Evolutionary conservation across 2,329 filamentous ascomycete genomes (phyloP).

Genomic region (Daldinia eschscholtzii): DNA sequence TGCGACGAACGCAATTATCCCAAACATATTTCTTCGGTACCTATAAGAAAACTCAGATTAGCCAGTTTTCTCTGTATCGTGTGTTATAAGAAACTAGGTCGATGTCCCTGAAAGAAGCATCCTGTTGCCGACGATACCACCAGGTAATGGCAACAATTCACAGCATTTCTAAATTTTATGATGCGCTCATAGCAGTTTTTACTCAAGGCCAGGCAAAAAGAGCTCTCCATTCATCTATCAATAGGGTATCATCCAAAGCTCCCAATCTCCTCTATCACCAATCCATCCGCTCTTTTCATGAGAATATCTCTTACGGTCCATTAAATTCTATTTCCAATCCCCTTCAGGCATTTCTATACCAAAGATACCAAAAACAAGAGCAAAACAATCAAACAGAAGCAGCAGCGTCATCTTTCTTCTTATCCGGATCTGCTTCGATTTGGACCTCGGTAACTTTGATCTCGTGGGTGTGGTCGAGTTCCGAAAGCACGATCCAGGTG

Average conservation of each 20-base stretch:
- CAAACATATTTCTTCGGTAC: too few species aligned
- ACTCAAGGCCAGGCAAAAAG: not conserved
- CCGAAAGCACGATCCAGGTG: conserved; percentile 52
- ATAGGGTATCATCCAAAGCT: conserved; percentile 38
- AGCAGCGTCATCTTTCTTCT: conserved; percentile 15
- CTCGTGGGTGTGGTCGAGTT: conserved; percentile 50
- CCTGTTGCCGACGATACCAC: not conserved
- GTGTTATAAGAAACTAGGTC: not conserved
- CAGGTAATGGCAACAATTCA: not conserved
- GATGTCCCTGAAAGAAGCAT: not conserved
- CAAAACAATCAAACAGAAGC: conserved; percentile 14
- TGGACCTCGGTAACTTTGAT: conserved; percentile 41
- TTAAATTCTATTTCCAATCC: not conserved
- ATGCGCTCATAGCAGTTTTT: not conserved
- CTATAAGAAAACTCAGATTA: not conserved
- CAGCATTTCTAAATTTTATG: not conserved
- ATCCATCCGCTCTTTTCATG: not conserved
- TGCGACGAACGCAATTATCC: too few species aligned
- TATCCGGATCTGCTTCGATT: conserved; percentile 2
- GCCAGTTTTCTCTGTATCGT: not conserved
- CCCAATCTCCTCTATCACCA: conserved; percentile 11
- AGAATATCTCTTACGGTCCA: not conserved
- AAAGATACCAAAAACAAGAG: not conserved
- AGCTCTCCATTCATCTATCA: conserved; percentile 24
- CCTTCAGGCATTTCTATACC: not conserved